Conservation (phyloP, 257 asterid genomes). For the Linaria vulgaris region DNA sequence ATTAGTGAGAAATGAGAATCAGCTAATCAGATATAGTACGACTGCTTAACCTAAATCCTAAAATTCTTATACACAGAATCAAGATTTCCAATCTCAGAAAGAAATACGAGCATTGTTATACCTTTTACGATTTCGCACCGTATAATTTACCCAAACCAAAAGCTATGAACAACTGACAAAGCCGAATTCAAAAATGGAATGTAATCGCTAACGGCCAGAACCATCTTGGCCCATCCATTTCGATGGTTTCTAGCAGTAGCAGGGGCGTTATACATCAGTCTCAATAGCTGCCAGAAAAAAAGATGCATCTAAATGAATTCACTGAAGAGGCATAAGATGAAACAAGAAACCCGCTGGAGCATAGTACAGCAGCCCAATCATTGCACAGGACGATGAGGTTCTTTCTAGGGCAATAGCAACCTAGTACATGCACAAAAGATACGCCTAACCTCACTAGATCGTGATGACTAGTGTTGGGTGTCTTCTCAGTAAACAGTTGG, state of each 20-base stretch:
- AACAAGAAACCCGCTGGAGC: too few species aligned
- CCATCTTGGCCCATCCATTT: conserved; percentile 82
- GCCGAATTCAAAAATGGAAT: conserved; percentile 83
- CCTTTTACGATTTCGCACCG: neutral
- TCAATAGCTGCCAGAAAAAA: conserved; percentile 58
- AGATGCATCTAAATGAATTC: conserved; percentile 4
- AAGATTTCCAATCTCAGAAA: conserved; percentile 26
- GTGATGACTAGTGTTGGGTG: too few species aligned
- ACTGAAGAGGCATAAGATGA: neutral
- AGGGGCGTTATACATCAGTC: conserved; percentile 92
- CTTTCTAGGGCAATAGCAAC: too few species aligned
- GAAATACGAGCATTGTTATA: conserved; percentile 7
- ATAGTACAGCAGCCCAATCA: too few species aligned
- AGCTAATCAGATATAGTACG: conserved; percentile 9
- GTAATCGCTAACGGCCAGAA: conserved; percentile 49
- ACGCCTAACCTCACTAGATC: too few species aligned
- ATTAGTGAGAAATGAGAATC: neutral
- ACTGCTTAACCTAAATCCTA: conserved; percentile 7
- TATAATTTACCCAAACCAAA: conserved; percentile 78
- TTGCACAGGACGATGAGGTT: too few species aligned
- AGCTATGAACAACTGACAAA: conserved; percentile 55
- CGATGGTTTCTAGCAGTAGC: conserved; percentile 83
- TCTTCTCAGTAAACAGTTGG: too few species aligned
- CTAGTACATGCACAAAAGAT: too few species aligned
- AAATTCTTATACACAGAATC: conserved; percentile 13